Evolutionary conservation across 1,284 basidiomycete genomes (phyloP).

Genomic region (Meripilus lineatus): DNA sequence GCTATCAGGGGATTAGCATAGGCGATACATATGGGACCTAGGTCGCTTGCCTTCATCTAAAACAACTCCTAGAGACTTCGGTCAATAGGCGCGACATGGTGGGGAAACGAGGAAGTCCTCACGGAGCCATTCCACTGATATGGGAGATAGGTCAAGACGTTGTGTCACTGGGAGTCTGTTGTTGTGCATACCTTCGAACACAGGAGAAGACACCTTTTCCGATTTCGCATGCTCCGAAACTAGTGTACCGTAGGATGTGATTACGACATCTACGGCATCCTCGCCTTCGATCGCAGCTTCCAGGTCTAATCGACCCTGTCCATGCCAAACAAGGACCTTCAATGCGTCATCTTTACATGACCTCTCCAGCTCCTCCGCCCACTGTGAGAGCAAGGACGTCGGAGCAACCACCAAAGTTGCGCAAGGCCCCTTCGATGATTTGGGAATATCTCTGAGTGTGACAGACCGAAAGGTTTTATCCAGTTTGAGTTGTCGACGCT

Average conservation of each 20-base stretch:
- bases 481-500: conserved; percentile 55
- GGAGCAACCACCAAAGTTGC: conserved; percentile 93
- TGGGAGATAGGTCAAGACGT: no score
- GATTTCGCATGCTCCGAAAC: conserved; percentile 79
- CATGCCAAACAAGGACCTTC: conserved; percentile 79
- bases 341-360: conserved; percentile 70
- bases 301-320: conserved; percentile 75
- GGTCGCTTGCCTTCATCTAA: conserved; percentile 59
- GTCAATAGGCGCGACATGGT: neutral
- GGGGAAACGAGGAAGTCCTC: conserved; percentile 7
- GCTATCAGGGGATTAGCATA: conserved; percentile 34
- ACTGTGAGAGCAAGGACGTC: conserved; percentile 87
- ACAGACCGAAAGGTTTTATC: conserved; percentile 49
- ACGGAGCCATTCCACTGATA: conserved; percentile 72
- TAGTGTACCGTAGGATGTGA: conserved; percentile 88
- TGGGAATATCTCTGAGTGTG: neutral
- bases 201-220: conserved; percentile 50
- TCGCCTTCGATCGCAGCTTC: conserved; percentile 33
- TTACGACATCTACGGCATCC: conserved; percentile 65
- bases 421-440: conserved; percentile 26
- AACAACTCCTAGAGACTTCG: conserved; percentile 39
- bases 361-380: conserved; percentile 82
- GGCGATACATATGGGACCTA: neutral
- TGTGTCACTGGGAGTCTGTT: no score
- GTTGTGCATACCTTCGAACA: conserved; percentile 72